Evolutionary conservation across 768 basidiomycete species (phyloP).

Genomic region (Amanita rimosa): DNA sequence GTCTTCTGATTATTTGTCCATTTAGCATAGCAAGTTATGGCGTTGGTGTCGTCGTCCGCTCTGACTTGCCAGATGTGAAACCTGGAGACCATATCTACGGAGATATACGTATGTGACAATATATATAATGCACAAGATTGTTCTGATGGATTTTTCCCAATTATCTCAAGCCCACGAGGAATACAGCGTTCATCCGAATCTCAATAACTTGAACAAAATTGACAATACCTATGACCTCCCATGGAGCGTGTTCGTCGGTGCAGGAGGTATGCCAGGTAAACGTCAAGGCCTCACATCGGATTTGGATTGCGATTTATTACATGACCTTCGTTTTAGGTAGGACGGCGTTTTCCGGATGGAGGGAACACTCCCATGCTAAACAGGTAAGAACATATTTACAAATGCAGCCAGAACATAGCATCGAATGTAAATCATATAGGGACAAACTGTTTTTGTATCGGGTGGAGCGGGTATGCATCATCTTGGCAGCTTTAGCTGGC

Average conservation of each 20-base stretch:
- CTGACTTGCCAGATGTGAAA: constrained; percentile 21
- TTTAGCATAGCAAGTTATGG: constrained; percentile 22
- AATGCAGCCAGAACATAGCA: not conserved
- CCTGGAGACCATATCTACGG: constrained; percentile 32
- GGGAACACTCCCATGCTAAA: constrained; percentile 25
- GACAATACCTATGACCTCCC: constrained; percentile 27
- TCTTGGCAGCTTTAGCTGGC: not conserved
- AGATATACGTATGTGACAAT: constrained; percentile 13
- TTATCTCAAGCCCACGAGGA: constrained; percentile 19
- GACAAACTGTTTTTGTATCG: constrained; percentile 29
- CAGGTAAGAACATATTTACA: constrained; percentile 14
- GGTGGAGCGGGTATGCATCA: constrained; percentile 17
- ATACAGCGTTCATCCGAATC: constrained; percentile 18
- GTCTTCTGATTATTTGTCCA: not conserved
- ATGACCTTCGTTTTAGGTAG: constrained; percentile 21
- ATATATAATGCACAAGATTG: not conserved
- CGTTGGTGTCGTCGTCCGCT: constrained; percentile 32
- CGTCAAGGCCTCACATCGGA: not conserved
- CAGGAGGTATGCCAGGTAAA: constrained; percentile 42
- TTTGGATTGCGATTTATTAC: not conserved
- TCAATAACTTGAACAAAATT: constrained; percentile 13
- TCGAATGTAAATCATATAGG: constrained; percentile 16
- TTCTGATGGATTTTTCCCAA: not conserved
- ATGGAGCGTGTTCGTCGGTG: constrained; percentile 31
- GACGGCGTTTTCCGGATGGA: constrained; percentile 30